phyloP scores from a whole-genome alignment of 2,329 filamentous ascomycete species.

The Pyrenophora teres region DNA sequence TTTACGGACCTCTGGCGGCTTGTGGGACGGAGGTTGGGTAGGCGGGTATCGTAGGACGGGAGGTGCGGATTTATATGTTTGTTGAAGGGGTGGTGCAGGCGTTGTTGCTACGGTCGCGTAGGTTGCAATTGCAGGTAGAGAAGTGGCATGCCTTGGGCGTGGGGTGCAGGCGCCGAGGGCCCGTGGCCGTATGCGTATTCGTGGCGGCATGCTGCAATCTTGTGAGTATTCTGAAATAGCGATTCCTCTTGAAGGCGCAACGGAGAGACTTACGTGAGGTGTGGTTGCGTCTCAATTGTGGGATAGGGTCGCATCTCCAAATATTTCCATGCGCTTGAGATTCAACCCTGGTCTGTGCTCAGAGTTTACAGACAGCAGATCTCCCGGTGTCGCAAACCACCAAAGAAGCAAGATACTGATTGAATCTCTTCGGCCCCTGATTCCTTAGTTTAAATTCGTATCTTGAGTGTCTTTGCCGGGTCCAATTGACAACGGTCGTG shows the following conservation, averaged over 20 bases:
- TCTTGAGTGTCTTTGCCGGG: neutral
- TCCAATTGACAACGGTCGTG: neutral
- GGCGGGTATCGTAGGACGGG: conserved; percentile 59
- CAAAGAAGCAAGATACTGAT: conserved; percentile 4
- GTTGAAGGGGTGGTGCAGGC: conserved; percentile 58
- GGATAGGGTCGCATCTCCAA: conserved; percentile 27
- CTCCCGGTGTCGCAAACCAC: conserved; percentile 9
- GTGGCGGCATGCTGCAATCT: conserved; percentile 41
- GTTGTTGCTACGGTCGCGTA: conserved; percentile 59
- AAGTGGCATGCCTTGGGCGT: conserved; percentile 34
- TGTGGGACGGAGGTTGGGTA: conserved; percentile 84
- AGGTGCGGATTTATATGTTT: conserved; percentile 51
- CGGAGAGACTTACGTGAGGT: conserved; percentile 30
- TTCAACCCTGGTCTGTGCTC: conserved; percentile 31
- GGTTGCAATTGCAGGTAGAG: conserved; percentile 41
- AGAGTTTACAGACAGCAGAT: conserved; percentile 16
- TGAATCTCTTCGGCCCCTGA: neutral
- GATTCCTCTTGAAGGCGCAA: neutral
- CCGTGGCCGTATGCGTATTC: conserved; percentile 44
- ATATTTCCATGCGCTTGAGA: conserved; percentile 34
- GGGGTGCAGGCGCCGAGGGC: conserved; percentile 35
- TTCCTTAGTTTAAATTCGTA: too few species aligned
- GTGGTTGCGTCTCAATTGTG: conserved; percentile 33
- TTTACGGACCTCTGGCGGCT: conserved; percentile 84
- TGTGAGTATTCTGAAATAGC: conserved; percentile 2